These are phyloP conservation scores for Kurtzmaniella quercitrusa DNA, from an alignment of 1,139 yeast species.

Conservation along the genomic window DNA sequence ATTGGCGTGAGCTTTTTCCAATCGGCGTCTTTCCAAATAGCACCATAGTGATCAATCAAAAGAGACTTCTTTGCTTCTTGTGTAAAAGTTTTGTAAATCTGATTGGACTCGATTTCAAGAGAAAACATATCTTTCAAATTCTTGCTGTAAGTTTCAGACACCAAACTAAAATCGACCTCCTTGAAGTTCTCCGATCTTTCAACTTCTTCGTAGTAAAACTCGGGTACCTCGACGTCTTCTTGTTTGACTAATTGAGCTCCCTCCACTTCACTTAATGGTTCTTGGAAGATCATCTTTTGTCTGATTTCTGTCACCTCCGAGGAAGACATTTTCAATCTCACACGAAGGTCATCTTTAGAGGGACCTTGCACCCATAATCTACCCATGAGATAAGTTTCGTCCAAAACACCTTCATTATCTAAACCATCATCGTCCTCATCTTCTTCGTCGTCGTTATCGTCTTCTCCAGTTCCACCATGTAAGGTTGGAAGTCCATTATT, in stretches of 20 bases:
- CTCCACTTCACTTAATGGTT: no score
- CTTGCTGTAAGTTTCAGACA: conserved; percentile 11
- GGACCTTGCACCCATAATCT: conserved; percentile 96
- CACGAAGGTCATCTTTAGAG: conserved; percentile 47
- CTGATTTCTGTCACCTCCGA: conserved; percentile 2
- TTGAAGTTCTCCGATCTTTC: conserved; percentile 10
- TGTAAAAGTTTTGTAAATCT: conserved; percentile 13
- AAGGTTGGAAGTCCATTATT: conserved; percentile 72
- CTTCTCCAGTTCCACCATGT: conserved; percentile 35
- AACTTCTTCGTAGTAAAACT: conserved; percentile 6
- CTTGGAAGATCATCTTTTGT: neutral
- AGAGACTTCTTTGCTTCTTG: conserved; percentile 7
- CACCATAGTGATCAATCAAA: conserved; percentile 44
- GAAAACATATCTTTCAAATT: conserved; percentile 14
- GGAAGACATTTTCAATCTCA: neutral
- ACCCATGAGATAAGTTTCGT: conserved; percentile 78
- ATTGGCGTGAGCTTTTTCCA: conserved; percentile 33
- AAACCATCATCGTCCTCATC: conserved; percentile 35
- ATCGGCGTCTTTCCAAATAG: conserved; percentile 21
- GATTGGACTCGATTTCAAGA: conserved; percentile 15
- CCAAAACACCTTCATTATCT: conserved; percentile 33
- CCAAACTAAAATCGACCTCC: conserved; percentile 13
- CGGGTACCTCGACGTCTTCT: conserved; percentile 1
- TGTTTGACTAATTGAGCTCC: conserved; percentile 11
- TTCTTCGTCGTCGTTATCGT: conserved; percentile 34